These are phyloP conservation scores for Purpureocillium lavendulum DNA, from an alignment of 2,329 filamentous ascomycete genomes.

Conservation along the genomic window DNA sequence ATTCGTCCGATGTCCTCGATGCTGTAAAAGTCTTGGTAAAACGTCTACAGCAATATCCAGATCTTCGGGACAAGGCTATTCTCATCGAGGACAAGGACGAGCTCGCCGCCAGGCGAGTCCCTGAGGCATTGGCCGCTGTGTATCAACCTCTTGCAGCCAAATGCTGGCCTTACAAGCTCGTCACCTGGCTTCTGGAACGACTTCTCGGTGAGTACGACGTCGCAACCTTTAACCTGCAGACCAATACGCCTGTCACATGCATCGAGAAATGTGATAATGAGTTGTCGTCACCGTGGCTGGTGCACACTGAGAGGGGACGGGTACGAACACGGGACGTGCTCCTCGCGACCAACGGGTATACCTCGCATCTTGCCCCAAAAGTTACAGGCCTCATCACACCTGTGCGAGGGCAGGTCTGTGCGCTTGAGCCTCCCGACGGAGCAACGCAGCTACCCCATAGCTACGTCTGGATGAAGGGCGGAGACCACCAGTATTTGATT, in stretches of 20 bases:
- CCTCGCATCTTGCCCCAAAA: slow-evolving; percentile 61
- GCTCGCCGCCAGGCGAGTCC: slow-evolving; percentile 45
- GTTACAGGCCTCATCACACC: slow-evolving; percentile 69
- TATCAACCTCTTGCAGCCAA: slow-evolving; percentile 57
- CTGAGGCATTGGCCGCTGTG: slow-evolving; percentile 52
- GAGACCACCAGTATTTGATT: slow-evolving; percentile 61
- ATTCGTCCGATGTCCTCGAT: slow-evolving; percentile 44
- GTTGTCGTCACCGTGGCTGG: slow-evolving; percentile 38
- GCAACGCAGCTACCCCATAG: slow-evolving; percentile 39
- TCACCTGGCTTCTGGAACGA: slow-evolving; percentile 59
- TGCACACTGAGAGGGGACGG: slow-evolving; percentile 60
- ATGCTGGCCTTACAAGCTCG: slow-evolving; percentile 79
- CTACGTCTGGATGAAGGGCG: slow-evolving; percentile 54
- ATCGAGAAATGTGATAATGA: slow-evolving; percentile 25
- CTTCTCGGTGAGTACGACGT: slow-evolving; percentile 31
- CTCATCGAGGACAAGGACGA: slow-evolving; percentile 29
- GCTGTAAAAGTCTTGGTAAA: slow-evolving; percentile 40
- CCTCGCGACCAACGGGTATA: slow-evolving; percentile 79
- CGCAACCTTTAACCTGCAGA: slow-evolving; percentile 60
- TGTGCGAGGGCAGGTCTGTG: slow-evolving; percentile 64
- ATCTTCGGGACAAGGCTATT: slow-evolving; percentile 41
- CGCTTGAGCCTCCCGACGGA: slow-evolving; percentile 47
- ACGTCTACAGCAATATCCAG: slow-evolving; percentile 43
- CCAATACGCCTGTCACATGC: slow-evolving; percentile 55
- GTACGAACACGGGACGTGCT: slow-evolving; percentile 57